A percentile compares a stretch with the other conserved stretches of the same genome.
phyloP scores from a whole-genome alignment of 108 stramenopile genomes.

The Fragilaria radians region DNA sequence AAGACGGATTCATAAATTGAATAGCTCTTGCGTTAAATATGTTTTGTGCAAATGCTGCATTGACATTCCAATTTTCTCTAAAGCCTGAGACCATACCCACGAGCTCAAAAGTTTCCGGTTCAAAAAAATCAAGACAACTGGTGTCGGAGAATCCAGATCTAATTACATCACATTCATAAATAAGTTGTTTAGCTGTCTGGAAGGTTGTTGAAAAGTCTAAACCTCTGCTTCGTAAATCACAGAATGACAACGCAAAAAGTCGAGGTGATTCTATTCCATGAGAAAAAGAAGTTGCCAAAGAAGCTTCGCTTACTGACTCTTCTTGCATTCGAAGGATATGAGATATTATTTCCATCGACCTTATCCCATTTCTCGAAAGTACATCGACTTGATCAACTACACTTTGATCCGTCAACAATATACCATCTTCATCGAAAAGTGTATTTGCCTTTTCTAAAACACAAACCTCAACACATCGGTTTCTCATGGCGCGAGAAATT shows the following conservation, averaged over 20 bases:
- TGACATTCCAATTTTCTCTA: background rate
- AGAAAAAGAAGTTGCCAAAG: background rate
- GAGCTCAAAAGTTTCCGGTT: too few relatives aligned
- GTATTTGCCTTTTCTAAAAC: conserved; percentile 15
- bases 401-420: background rate
- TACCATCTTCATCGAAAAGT: background rate
- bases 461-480: conserved; percentile 94
- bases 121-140: too few relatives aligned
- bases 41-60: background rate
- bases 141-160: too few relatives aligned
- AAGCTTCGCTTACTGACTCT: background rate
- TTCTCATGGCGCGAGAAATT: conserved; percentile 98
- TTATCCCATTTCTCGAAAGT: conserved; percentile 2
- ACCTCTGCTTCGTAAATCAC: background rate
- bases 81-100: background rate
- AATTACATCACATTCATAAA: too few relatives aligned
- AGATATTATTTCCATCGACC: background rate
- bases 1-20: background rate
- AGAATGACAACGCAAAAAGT: background rate
- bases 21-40: background rate
- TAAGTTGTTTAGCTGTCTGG: too few relatives aligned
- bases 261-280: background rate
- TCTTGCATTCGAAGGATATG: conserved; percentile 3
- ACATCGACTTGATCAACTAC: conserved; percentile 8
- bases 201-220: background rate